phyloP scores from a whole-genome alignment of 31 red algal genomes.

The Porphyra umbilicalis region DNA sequence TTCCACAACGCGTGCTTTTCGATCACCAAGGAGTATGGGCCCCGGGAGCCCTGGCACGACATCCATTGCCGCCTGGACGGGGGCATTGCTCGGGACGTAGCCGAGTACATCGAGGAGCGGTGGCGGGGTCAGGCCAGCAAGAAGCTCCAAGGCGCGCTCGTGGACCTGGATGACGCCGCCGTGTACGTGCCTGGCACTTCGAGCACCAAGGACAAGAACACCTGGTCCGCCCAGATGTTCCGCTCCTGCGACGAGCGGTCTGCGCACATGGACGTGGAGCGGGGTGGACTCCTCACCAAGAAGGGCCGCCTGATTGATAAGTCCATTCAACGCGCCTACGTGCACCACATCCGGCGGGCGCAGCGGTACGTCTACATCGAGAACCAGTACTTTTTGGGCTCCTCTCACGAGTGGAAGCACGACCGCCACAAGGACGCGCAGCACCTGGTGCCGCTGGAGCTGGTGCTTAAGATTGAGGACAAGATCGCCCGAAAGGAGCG shows the following conservation, averaged over 20 bases:
- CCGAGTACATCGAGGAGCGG: background rate
- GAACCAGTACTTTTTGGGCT: constrained; percentile 63
- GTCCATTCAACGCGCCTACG: constrained; percentile 53
- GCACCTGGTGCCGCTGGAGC: constrained; percentile 53
- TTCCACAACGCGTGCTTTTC: constrained; percentile 65
- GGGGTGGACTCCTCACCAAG: constrained; percentile 30
- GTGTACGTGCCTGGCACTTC: background rate
- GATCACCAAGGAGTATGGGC: constrained; percentile 17
- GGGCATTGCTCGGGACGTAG: background rate
- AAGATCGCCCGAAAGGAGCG: constrained; percentile 51
- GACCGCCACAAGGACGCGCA: constrained; percentile 51
- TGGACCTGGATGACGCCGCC: background rate
- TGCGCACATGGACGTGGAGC: constrained; percentile 24
- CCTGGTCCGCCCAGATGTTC: constrained; percentile 57
- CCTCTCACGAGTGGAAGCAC: constrained; percentile 44
- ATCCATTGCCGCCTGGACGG: constrained; percentile 19
- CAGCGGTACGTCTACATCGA: constrained; percentile 57
- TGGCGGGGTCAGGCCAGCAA: background rate
- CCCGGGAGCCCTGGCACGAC: constrained; percentile 64
- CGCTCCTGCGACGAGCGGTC: constrained; percentile 67
- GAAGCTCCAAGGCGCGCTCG: background rate
- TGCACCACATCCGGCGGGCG: constrained; percentile 49
- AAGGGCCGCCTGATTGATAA: constrained; percentile 58
- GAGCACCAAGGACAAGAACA: background rate
- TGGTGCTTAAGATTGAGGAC: constrained; percentile 61